Percentiles rank a stretch among this genome's conserved stretches.
These are phyloP conservation scores for Fusarium pseudograminearum DNA, from an alignment of 2,329 filamentous ascomycete genomes.

Conservation along the genomic window DNA sequence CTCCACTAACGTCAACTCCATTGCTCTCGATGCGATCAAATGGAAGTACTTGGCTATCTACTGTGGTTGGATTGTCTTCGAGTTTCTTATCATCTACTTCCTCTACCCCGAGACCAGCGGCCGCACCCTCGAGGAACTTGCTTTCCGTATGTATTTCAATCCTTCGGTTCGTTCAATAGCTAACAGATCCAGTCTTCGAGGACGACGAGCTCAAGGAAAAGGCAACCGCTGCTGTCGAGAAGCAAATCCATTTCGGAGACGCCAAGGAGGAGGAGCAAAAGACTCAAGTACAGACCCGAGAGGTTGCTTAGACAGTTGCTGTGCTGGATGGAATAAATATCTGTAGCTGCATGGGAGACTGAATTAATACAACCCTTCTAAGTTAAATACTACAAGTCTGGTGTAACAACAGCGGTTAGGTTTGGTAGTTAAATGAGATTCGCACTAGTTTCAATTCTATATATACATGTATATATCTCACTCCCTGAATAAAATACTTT, in stretches of 20 bases:
- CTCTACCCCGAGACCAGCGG: conserved; percentile 86
- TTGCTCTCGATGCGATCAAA: conserved; percentile 54
- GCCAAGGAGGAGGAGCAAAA: conserved; percentile 15
- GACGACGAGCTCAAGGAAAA: conserved; percentile 54
- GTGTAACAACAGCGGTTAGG: too few relatives aligned
- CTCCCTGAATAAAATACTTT: too few relatives aligned
- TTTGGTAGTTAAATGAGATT: too few relatives aligned
- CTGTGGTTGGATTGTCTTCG: conserved; percentile 58
- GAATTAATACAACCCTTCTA: background rate
- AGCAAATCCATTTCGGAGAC: conserved; percentile 50
- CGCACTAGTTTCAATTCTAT: too few relatives aligned
- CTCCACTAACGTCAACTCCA: conserved; percentile 60
- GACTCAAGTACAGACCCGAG: conserved; percentile 17
- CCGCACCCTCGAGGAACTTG: conserved; percentile 76
- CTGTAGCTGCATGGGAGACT: background rate
- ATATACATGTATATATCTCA: too few relatives aligned
- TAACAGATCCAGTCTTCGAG: conserved; percentile 54
- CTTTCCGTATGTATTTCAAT: conserved; percentile 53
- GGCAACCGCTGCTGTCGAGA: conserved; percentile 56
- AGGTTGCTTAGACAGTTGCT: conserved; percentile 16
- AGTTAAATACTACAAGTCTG: too few relatives aligned
- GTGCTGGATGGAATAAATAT: background rate
- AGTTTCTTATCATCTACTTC: conserved; percentile 73
- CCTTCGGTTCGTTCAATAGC: background rate
- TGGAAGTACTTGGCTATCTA: conserved; percentile 61